These are phyloP conservation scores for Spiromastix sp. DNA, from an alignment of 2,329 filamentous ascomycete genomes.

Conservation along the genomic window DNA sequence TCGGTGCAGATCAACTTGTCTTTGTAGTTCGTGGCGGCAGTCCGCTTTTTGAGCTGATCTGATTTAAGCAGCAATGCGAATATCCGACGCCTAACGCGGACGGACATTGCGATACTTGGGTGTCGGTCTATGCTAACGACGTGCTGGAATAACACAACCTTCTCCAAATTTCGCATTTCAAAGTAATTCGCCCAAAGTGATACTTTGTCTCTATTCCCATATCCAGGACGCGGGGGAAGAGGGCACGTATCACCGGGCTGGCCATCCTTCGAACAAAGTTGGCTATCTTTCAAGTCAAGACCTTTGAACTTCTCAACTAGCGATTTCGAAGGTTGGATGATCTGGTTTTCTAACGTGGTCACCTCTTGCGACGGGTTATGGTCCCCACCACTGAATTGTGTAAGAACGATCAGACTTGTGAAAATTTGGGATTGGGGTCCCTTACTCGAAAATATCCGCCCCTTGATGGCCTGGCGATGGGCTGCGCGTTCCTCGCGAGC, in stretches of 20 bases:
- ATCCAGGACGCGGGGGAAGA: conserved; percentile 23
- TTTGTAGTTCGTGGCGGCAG: conserved; percentile 30
- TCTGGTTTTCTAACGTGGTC: conserved; percentile 5
- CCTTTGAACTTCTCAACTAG: conserved; percentile 13
- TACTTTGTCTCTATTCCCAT: conserved; percentile 20
- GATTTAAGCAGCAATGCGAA: conserved; percentile 37
- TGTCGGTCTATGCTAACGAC: conserved; percentile 22
- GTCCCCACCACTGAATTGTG: no score
- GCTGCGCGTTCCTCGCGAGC: no score
- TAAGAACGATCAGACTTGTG: no score
- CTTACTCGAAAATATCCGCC: no score
- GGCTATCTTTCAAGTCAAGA: no score
- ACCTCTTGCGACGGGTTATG: conserved; percentile 4
- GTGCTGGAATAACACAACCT: conserved; percentile 30
- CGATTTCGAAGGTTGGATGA: conserved; percentile 1
- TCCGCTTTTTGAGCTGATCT: conserved; percentile 13
- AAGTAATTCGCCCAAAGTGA: conserved; percentile 31
- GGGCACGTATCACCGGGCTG: not conserved
- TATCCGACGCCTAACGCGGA: conserved; percentile 37
- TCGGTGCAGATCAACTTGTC: conserved; percentile 26
- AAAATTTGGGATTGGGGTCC: no score
- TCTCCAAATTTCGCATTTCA: conserved; percentile 23
- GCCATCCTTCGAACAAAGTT: no score
- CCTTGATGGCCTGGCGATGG: no score
- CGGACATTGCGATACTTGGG: conserved; percentile 15